Conservation (phyloP, 2,329 filamentous ascomycete genomes). For the Trichoderma sp. region DNA sequence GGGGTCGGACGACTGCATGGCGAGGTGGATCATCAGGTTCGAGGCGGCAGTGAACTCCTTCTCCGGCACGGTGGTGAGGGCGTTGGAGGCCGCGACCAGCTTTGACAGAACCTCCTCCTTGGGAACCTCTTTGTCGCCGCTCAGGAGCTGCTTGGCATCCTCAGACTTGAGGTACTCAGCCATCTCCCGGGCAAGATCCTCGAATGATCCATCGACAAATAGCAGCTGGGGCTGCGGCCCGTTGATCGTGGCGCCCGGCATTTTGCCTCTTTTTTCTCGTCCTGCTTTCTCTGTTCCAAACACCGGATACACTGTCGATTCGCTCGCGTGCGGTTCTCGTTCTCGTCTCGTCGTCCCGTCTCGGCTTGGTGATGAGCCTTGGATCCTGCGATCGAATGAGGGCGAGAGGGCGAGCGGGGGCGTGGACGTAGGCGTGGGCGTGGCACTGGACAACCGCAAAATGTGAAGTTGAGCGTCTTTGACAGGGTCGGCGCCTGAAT, state of each 20-base stretch:
- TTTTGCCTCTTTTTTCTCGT: constrained; percentile 26
- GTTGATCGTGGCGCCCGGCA: constrained; percentile 41
- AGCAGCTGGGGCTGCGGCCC: constrained; percentile 60
- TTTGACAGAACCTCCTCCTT: constrained; percentile 89
- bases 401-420: constrained; percentile 23
- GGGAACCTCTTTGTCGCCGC: constrained; percentile 64
- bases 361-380: background rate
- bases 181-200: constrained; percentile 92
- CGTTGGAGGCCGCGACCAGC: constrained; percentile 76
- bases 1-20: constrained; percentile 80
- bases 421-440: constrained; percentile 24
- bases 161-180: constrained; percentile 88
- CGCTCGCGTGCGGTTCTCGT: constrained; percentile 23
- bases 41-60: constrained; percentile 96
- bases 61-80: constrained; percentile 84
- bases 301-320: background rate
- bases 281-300: constrained; percentile 7
- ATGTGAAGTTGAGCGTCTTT: constrained; percentile 32
- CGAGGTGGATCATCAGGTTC: constrained; percentile 93
- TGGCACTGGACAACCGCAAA: constrained; percentile 30
- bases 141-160: constrained; percentile 73
- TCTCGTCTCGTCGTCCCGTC: constrained; percentile 3
- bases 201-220: constrained; percentile 88
- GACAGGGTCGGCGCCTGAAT: constrained; percentile 38
- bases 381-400: constrained; percentile 21